These are phyloP conservation scores for Uronychia setigera DNA, from an alignment of 73 alveolate genomes.

Conservation along the genomic window DNA sequence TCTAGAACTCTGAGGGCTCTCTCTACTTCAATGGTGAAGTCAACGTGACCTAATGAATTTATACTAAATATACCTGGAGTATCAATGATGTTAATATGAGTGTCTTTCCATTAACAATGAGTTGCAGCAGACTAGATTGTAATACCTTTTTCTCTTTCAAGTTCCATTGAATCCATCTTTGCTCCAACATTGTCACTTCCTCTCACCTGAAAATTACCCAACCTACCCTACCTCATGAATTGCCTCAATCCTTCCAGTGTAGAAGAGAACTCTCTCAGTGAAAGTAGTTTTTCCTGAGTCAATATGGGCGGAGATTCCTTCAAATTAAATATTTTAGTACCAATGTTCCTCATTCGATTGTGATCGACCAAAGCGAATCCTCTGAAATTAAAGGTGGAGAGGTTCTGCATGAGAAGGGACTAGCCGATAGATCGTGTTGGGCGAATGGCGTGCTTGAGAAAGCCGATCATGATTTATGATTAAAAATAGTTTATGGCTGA, in stretches of 20 bases:
- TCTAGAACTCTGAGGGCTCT: conserved; percentile 97
- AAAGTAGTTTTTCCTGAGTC: conserved; percentile 97
- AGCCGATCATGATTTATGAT: background rate
- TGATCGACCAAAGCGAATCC: conserved; percentile 44
- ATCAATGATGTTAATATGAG: conserved; percentile 90
- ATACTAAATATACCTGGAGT: conserved; percentile 98
- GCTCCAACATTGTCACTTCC: conserved; percentile 99
- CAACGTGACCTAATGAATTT: conserved; percentile 98
- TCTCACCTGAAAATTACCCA: too few species aligned
- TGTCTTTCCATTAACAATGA: conserved; percentile 89
- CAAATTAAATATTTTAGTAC: too few species aligned
- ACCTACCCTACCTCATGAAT: conserved; percentile 97
- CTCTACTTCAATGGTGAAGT: conserved; percentile 97
- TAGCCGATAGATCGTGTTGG: background rate
- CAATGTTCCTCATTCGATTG: conserved; percentile 76
- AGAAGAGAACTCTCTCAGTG: conserved; percentile 94
- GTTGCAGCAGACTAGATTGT: conserved; percentile 97
- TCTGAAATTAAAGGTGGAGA: conserved; percentile 24
- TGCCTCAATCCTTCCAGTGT: conserved; percentile 92
- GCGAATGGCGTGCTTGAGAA: background rate
- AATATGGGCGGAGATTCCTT: conserved; percentile 95
- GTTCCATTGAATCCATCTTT: conserved; percentile 98
- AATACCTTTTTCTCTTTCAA: conserved; percentile 97
- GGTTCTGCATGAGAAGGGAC: conserved; percentile 8
- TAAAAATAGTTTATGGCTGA: conserved; percentile 5